Percentiles rank a stretch among this genome's conserved stretches.
phyloP scores from a whole-genome alignment of 2,329 filamentous ascomycete species.

The Fulvia fulva region DNA sequence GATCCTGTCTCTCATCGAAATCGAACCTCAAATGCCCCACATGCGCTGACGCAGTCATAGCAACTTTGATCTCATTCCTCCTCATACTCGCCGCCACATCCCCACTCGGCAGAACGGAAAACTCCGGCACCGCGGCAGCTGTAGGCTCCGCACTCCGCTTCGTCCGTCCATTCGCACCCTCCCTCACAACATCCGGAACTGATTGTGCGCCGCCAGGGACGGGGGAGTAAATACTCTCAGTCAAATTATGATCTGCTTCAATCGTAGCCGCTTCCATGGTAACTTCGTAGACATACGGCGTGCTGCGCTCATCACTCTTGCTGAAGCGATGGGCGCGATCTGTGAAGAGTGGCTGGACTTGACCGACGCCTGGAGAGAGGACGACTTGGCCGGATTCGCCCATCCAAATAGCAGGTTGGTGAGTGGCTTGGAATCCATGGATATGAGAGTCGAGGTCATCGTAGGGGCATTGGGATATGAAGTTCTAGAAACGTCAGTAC shows the following conservation, averaged over 20 bases:
- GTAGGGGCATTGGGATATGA: conserved; percentile 49
- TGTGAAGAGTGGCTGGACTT: conserved; percentile 36
- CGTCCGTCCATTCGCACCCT: conserved; percentile 42
- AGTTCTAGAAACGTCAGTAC: too few relatives aligned
- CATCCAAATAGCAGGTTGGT: conserved; percentile 54
- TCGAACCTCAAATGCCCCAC: conserved; percentile 43
- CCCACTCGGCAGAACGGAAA: neutral
- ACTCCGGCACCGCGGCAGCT: neutral
- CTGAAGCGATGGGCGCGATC: conserved; percentile 41
- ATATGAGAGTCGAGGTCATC: conserved; percentile 42
- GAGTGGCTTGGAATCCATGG: conserved; percentile 50
- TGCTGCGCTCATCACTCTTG: conserved; percentile 44
- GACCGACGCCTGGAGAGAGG: conserved; percentile 39
- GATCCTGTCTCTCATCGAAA: conserved; percentile 29
- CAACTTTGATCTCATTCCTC: conserved; percentile 24
- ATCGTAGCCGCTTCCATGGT: conserved; percentile 37
- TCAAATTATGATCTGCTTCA: conserved; percentile 29
- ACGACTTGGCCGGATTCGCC: conserved; percentile 48
- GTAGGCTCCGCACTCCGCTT: conserved; percentile 21
- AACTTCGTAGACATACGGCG: conserved; percentile 47
- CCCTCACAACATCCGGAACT: conserved; percentile 35
- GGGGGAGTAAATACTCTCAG: conserved; percentile 34
- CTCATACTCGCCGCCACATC: neutral
- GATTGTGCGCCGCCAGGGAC: conserved; percentile 41
- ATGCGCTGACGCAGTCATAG: conserved; percentile 44